These are phyloP conservation scores for Pythium biforme DNA, from an alignment of 352 stramenopile genomes.

Conservation along the genomic window DNA sequence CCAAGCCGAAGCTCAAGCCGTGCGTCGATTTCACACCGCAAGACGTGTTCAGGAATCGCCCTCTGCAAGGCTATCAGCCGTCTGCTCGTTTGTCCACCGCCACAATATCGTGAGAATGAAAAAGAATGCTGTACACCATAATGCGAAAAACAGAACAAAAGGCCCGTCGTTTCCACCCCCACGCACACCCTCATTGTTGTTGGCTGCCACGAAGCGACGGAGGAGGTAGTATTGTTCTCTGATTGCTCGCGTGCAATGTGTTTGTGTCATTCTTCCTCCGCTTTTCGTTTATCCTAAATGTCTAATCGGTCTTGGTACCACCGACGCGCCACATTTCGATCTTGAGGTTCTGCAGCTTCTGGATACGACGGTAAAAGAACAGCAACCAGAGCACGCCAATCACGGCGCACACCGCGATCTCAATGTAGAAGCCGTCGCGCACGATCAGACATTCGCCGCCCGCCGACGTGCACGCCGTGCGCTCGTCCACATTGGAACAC, in stretches of 20 bases:
- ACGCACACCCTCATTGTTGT: background rate
- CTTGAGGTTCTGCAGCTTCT: slow-evolving; percentile 77
- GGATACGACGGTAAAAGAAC: slow-evolving; percentile 67
- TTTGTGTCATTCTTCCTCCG: background rate
- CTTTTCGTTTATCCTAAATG: background rate
- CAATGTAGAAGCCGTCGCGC: slow-evolving; percentile 79
- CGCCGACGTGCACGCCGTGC: slow-evolving; percentile 48
- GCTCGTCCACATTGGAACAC: slow-evolving; percentile 73
- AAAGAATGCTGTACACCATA: background rate
- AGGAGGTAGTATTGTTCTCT: background rate
- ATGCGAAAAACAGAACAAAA: background rate
- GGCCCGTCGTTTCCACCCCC: background rate
- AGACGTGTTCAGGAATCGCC: slow-evolving; percentile 70
- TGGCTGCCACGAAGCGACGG: no score
- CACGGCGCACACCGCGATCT: slow-evolving; percentile 68
- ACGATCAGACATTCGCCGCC: slow-evolving; percentile 77
- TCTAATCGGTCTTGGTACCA: slow-evolving; percentile 22
- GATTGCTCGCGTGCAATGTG: background rate
- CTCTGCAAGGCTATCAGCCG: slow-evolving; percentile 19
- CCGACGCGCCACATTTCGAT: slow-evolving; percentile 79
- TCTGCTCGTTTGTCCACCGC: slow-evolving; percentile 20
- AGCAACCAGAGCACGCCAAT: slow-evolving; percentile 68
- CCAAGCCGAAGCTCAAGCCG: slow-evolving; percentile 54
- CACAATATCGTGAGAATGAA: slow-evolving; percentile 13
- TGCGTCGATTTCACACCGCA: slow-evolving; percentile 66